phyloP scores from a whole-genome alignment of 208 protist genomes.

The Wallacemonas sp. region DNA sequence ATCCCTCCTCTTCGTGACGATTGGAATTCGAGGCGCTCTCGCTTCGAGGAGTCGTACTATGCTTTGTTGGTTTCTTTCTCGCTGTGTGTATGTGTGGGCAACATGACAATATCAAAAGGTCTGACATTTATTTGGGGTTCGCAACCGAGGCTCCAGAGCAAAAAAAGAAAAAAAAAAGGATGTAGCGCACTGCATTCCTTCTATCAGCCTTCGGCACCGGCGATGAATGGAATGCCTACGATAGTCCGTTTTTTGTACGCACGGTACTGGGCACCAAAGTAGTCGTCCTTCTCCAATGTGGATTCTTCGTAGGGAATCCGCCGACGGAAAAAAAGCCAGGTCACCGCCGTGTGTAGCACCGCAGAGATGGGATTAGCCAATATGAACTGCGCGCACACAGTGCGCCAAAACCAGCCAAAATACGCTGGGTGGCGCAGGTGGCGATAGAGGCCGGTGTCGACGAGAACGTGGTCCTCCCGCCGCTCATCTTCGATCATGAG shows the following conservation, averaged over 20 bases:
- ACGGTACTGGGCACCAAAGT: constrained; percentile 91
- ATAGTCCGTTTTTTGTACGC: constrained; percentile 67
- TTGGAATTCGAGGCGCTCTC: too few relatives aligned
- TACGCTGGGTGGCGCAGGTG: constrained; percentile 94
- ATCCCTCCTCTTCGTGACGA: too few relatives aligned
- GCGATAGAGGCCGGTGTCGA: constrained; percentile 89
- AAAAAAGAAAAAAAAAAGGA: too few relatives aligned
- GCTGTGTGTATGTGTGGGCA: too few relatives aligned
- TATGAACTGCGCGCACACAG: constrained; percentile 89
- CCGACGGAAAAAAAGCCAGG: constrained; percentile 91
- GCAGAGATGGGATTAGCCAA: constrained; percentile 92
- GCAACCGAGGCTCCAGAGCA: too few relatives aligned
- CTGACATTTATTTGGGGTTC: too few relatives aligned
- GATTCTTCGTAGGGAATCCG: constrained; percentile 93
- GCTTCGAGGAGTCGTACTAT: too few relatives aligned
- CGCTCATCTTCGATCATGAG: constrained; percentile 71
- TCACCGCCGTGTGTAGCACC: constrained; percentile 65
- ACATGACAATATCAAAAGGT: too few relatives aligned
- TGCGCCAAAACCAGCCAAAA: constrained; percentile 97
- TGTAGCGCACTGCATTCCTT: too few relatives aligned
- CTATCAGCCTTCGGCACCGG: too few relatives aligned
- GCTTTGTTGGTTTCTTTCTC: too few relatives aligned
- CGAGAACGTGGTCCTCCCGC: constrained; percentile 79
- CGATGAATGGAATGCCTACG: constrained; percentile 93
- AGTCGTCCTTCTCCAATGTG: constrained; percentile 57